Evolutionary conservation across 1,284 basidiomycete species (phyloP).

Genomic region (Marasmius tenuissimus): DNA sequence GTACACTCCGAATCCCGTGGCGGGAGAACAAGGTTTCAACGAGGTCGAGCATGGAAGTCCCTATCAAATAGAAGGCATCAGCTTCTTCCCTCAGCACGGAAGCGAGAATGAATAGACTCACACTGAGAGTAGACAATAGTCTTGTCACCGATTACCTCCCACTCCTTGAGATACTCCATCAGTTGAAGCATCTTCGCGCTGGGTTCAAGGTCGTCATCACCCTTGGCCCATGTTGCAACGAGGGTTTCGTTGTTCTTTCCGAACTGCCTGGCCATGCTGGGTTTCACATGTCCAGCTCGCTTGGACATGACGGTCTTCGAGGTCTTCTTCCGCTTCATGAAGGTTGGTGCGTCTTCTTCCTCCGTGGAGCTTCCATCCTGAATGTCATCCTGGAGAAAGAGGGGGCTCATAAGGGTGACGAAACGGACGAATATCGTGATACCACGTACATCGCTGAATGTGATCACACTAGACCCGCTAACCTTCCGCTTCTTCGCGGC

Average conservation of each 20-base stretch:
- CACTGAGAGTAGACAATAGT: conserved; percentile 72
- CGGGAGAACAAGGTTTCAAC: conserved; percentile 57
- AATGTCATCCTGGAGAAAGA: conserved; percentile 19
- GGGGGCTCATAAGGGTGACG: neutral
- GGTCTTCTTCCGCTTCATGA: neutral
- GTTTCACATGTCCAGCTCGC: neutral
- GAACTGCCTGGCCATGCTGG: neutral
- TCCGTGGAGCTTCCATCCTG: conserved; percentile 13
- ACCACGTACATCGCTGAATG: conserved; percentile 18
- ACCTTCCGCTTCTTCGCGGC: conserved; percentile 23
- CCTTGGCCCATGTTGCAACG: conserved; percentile 50
- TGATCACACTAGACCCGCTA: conserved; percentile 16
- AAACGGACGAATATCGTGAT: neutral
- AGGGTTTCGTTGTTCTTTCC: conserved; percentile 28
- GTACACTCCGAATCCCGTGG: conserved; percentile 55
- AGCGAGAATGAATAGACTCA: conserved; percentile 28
- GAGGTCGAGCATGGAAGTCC: conserved; percentile 72
- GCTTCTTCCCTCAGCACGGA: neutral
- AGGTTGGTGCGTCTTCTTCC: conserved; percentile 15
- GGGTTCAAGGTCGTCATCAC: conserved; percentile 59
- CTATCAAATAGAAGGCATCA: conserved; percentile 31
- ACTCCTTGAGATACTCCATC: conserved; percentile 52
- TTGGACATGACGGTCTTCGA: conserved; percentile 29
- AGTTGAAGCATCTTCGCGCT: conserved; percentile 70
- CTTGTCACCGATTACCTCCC: conserved; percentile 65